A percentile compares a stretch with the other conserved stretches of the same genome.
Conservation (phyloP, 148 eudicot genomes). For the Drosera capensis region DNA sequence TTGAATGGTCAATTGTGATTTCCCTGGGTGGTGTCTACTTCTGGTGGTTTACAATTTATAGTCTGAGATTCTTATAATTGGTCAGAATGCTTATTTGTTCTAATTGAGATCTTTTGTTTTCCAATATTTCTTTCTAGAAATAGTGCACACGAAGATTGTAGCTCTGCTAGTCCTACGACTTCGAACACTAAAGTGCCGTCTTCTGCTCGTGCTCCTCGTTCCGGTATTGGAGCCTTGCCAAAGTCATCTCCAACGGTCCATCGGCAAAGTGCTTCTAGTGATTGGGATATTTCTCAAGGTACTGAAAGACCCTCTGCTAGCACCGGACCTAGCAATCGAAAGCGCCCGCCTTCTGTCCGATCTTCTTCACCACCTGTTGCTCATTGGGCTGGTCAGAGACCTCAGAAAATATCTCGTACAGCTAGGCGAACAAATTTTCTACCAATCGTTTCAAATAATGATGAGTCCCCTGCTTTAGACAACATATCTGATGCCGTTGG, state of each 20-base stretch:
- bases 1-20: neutral
- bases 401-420: constrained; percentile 52
- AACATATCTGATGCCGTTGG: constrained; percentile 24
- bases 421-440: constrained; percentile 49
- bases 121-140: constrained; percentile 15
- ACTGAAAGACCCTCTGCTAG: constrained; percentile 27
- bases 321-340: constrained; percentile 32
- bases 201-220: constrained; percentile 37
- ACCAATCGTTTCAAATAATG: constrained; percentile 32
- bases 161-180: constrained; percentile 42
- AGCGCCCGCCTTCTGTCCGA: constrained; percentile 35
- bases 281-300: constrained; percentile 44
- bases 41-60: neutral
- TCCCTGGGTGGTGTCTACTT: neutral
- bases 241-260: constrained; percentile 31
- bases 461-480: constrained; percentile 24
- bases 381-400: constrained; percentile 48
- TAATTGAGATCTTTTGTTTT: neutral
- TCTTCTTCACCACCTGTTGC: constrained; percentile 51
- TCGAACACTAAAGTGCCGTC: constrained; percentile 33
- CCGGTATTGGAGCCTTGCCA: constrained; percentile 29
- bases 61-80: neutral
- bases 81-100: neutral
- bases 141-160: constrained; percentile 33
- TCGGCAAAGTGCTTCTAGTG: constrained; percentile 24